Percentiles rank a stretch among this genome's conserved stretches.
phyloP scores from a whole-genome alignment of 805 yeast genomes.

The Candida jianshihensis region DNA sequence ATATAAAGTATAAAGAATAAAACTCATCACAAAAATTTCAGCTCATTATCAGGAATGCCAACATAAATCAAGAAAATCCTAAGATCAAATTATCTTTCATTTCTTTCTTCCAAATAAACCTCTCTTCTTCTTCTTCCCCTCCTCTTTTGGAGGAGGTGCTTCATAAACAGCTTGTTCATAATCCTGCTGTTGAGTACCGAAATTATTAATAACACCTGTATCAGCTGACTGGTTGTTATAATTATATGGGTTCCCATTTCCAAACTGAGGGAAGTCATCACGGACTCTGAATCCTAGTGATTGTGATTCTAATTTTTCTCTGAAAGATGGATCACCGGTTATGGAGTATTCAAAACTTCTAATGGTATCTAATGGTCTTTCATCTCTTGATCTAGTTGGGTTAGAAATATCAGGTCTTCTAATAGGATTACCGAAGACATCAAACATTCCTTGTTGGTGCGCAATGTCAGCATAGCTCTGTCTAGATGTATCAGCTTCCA shows the following conservation, averaged over 20 bases:
- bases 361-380: conserved; percentile 94
- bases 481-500: conserved; percentile 25
- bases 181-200: conserved; percentile 27
- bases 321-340: conserved; percentile 77
- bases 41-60: no score
- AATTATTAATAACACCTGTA: conserved; percentile 24
- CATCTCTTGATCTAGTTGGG: conserved; percentile 90
- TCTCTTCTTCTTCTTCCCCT: conserved; percentile 65
- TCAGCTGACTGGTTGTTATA: conserved; percentile 18
- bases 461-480: conserved; percentile 27
- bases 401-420: conserved; percentile 78
- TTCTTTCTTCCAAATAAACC: conserved; percentile 50
- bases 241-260: conserved; percentile 31
- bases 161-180: conserved; percentile 55
- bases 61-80: no score
- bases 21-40: no score
- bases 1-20: no score
- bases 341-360: conserved; percentile 90
- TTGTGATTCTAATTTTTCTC: conserved; percentile 74
- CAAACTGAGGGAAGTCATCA: conserved; percentile 57
- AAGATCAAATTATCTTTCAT: no score
- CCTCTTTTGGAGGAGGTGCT: conserved; percentile 36
- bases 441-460: conserved; percentile 54
- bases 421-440: conserved; percentile 82
- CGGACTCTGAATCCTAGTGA: conserved; percentile 83